These are phyloP conservation scores for Chaetomiaceae sp. DNA, from an alignment of 2,329 filamentous ascomycete genomes.

Conservation along the genomic window DNA sequence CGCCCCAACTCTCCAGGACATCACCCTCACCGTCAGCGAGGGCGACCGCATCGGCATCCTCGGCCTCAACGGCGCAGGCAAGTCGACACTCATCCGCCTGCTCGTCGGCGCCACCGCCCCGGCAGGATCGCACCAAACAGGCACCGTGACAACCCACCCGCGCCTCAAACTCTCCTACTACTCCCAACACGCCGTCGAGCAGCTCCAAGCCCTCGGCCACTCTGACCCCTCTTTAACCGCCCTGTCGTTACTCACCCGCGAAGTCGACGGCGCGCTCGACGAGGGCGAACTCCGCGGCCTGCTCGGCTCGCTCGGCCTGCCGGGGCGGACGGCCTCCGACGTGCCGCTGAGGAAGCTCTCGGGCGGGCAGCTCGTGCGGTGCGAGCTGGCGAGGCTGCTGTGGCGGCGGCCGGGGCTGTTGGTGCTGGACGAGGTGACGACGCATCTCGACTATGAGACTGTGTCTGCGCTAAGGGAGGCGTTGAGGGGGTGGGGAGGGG, in stretches of 20 bases:
- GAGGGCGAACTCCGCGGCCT: constrained; percentile 67
- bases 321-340: constrained; percentile 66
- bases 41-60: constrained; percentile 72
- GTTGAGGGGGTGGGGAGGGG: constrained; percentile 65
- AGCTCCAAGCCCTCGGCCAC: constrained; percentile 53
- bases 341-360: constrained; percentile 69
- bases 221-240: constrained; percentile 55
- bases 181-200: constrained; percentile 73
- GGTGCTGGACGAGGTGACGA: constrained; percentile 76
- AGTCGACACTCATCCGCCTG: constrained; percentile 71
- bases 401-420: constrained; percentile 67
- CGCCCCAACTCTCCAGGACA: constrained; percentile 46
- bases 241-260: constrained; percentile 55
- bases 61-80: constrained; percentile 77
- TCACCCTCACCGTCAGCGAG: constrained; percentile 65
- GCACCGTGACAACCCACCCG: constrained; percentile 62
- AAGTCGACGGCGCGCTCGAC: constrained; percentile 47
- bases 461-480: constrained; percentile 67
- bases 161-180: constrained; percentile 70
- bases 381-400: constrained; percentile 64
- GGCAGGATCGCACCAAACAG: constrained; percentile 42
- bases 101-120: constrained; percentile 47
- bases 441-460: constrained; percentile 79
- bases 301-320: constrained; percentile 64
- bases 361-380: constrained; percentile 69